A percentile compares a stretch with the other conserved stretches of the same genome.
These are phyloP conservation scores for Metarhizium guizhouense DNA, from an alignment of 2,329 filamentous ascomycete genomes.

Conservation along the genomic window DNA sequence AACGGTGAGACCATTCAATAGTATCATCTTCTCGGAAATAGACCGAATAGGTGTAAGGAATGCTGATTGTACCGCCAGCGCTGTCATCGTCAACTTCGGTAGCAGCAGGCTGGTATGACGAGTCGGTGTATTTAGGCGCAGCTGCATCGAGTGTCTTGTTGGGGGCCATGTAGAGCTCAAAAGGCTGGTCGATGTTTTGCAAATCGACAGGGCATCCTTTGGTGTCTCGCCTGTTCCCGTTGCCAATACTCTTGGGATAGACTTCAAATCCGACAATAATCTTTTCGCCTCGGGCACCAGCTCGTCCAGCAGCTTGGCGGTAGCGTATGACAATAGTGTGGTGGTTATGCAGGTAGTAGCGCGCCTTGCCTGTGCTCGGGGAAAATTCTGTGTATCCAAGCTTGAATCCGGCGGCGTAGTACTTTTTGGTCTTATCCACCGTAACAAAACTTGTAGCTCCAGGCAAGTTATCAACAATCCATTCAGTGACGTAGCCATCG, in stretches of 20 bases:
- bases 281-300: constrained; percentile 62
- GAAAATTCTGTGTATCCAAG: constrained; percentile 67
- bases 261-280: constrained; percentile 85
- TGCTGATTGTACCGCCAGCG: constrained; percentile 56
- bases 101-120: constrained; percentile 43
- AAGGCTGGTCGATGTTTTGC: constrained; percentile 50
- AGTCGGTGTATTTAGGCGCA: constrained; percentile 41
- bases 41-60: constrained; percentile 83
- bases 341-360: constrained; percentile 79
- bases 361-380: constrained; percentile 46
- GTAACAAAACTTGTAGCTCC: constrained; percentile 85
- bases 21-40: constrained; percentile 78
- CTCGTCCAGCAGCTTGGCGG: constrained; percentile 59
- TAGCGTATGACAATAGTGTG: constrained; percentile 77
- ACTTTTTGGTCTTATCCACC: constrained; percentile 74
- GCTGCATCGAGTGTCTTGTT: constrained; percentile 44
- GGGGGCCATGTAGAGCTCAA: constrained; percentile 60
- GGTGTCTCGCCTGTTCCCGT: constrained; percentile 47
- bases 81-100: constrained; percentile 47
- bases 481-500: constrained; percentile 79
- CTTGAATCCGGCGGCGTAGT: constrained; percentile 87
- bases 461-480: constrained; percentile 88
- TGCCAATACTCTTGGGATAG: constrained; percentile 74
- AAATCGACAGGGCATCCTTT: constrained; percentile 61
- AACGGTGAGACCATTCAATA: constrained; percentile 75